Conservation (phyloP, 1,139 yeast genomes). For the Suhomyces maxii region DNA sequence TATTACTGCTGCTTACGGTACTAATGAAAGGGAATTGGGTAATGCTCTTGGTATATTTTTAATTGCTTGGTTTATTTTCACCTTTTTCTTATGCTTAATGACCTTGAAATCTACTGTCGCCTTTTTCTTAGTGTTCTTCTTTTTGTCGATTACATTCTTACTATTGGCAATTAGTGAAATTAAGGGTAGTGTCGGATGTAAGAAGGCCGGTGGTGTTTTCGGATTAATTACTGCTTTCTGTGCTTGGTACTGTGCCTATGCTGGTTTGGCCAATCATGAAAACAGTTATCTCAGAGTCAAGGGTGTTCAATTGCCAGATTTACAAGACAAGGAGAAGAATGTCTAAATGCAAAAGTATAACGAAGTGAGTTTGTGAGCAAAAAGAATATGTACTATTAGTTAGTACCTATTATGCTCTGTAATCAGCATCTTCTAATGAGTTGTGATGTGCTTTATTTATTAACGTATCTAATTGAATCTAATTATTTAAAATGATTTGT, state of each 20-base stretch:
- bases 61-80: constrained; percentile 79
- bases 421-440: background rate
- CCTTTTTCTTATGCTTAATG: constrained; percentile 62
- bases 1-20: constrained; percentile 57
- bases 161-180: constrained; percentile 62
- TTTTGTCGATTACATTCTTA: constrained; percentile 65
- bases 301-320: constrained; percentile 49
- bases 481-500: background rate
- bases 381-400: too few species aligned
- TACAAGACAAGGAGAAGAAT: constrained; percentile 24
- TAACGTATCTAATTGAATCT: background rate
- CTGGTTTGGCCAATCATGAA: constrained; percentile 78
- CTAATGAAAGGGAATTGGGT: constrained; percentile 31
- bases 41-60: constrained; percentile 72
- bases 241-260: constrained; percentile 90
- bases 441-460: background rate
- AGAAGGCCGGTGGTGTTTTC: constrained; percentile 76
- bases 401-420: too few species aligned
- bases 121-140: constrained; percentile 66
- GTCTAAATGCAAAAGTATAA: background rate
- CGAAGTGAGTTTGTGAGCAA: too few species aligned
- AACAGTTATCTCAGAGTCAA: constrained; percentile 65
- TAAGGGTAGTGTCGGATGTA: constrained; percentile 28
- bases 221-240: constrained; percentile 77
- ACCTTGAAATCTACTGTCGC: constrained; percentile 81